Evolutionary conservation across 2,329 filamentous ascomycete species (phyloP).

Genomic region (Aspergillus arachidicola): DNA sequence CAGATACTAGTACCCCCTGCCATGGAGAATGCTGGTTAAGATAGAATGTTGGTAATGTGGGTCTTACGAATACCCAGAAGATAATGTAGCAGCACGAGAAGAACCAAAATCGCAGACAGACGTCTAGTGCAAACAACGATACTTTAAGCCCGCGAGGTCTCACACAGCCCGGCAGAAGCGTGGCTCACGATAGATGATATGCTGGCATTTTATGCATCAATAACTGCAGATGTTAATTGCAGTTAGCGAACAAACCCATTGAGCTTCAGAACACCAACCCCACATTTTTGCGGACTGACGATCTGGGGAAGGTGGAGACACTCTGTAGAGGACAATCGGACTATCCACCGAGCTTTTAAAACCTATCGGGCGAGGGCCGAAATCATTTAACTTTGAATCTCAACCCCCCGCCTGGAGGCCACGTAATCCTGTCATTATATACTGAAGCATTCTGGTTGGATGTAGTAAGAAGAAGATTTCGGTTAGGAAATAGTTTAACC

Average conservation of each 20-base stretch:
- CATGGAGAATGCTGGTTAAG: neutral
- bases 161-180: neutral
- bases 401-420: too few relatives aligned
- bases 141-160: rapidly evolving
- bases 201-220: neutral
- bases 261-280: neutral
- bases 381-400: neutral
- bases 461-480: neutral
- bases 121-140: neutral
- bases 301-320: neutral
- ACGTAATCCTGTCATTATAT: neutral
- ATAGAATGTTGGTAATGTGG: neutral
- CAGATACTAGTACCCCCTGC: neutral
- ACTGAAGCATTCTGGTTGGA: neutral
- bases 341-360: neutral
- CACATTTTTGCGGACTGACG: neutral
- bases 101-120: neutral
- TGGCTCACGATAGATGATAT: neutral
- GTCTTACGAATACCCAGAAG: too few relatives aligned
- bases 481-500: neutral
- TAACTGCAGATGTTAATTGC: neutral
- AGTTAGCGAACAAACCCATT: neutral
- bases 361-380: neutral
- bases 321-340: neutral
- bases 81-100: too few relatives aligned